These are phyloP conservation scores for Wolfiporia cocos DNA, from an alignment of 1,284 basidiomycete species.

Conservation along the genomic window DNA sequence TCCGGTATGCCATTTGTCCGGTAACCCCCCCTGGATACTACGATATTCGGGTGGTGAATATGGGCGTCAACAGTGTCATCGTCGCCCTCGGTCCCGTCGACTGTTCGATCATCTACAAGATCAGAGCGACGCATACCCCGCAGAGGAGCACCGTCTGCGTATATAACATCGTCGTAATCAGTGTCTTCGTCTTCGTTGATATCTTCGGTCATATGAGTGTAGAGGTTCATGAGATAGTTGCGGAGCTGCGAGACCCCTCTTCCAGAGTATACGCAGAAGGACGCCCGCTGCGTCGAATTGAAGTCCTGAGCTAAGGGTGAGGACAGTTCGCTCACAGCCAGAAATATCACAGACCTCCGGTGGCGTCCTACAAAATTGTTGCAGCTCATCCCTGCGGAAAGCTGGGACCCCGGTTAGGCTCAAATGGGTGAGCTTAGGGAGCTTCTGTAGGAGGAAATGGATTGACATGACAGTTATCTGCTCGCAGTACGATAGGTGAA, in stretches of 20 bases:
- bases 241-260: constrained; percentile 85
- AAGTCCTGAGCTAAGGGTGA: constrained; percentile 60
- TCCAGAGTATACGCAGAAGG: constrained; percentile 97
- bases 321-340: not conserved
- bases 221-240: constrained; percentile 67
- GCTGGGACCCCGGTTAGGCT: constrained; percentile 95
- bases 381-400: constrained; percentile 83
- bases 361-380: constrained; percentile 85
- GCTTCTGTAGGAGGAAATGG: constrained; percentile 83
- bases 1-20: not conserved
- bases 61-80: constrained; percentile 21
- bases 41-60: constrained; percentile 14
- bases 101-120: constrained; percentile 44
- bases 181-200: constrained; percentile 66
- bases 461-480: constrained; percentile 91
- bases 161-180: constrained; percentile 61
- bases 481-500: constrained; percentile 97
- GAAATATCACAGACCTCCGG: constrained; percentile 61
- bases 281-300: constrained; percentile 84
- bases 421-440: constrained; percentile 89
- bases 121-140: constrained; percentile 21
- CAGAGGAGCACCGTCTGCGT: constrained; percentile 30
- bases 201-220: constrained; percentile 64
- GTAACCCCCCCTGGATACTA: constrained; percentile 5
- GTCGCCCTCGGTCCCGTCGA: constrained; percentile 44